Evolutionary conservation across 2,329 filamentous ascomycete genomes (phyloP).

Genomic region (Calonectria hongkongensis): DNA sequence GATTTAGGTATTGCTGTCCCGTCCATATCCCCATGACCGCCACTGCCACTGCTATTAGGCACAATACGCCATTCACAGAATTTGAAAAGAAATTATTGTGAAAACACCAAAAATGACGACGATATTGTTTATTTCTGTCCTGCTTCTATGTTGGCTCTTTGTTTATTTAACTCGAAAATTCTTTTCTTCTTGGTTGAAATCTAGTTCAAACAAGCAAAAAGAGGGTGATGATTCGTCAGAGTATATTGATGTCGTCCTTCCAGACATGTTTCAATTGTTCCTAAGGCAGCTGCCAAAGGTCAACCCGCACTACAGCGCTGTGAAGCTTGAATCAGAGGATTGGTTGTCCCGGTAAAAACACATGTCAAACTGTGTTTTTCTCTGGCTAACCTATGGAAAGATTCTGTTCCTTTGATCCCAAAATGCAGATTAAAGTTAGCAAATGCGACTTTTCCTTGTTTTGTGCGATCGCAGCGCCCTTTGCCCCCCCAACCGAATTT

Average conservation of each 20-base stretch:
- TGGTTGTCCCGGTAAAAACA: background rate
- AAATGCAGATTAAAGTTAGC: background rate
- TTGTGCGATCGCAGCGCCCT: background rate
- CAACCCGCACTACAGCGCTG: background rate
- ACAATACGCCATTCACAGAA: no score
- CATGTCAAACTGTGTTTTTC: background rate
- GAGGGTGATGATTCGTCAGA: background rate
- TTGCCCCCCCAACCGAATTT: background rate
- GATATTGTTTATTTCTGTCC: background rate
- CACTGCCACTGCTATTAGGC: no score
- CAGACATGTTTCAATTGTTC: conserved; percentile 20
- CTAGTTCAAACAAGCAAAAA: background rate
- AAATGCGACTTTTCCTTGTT: conserved; percentile 14
- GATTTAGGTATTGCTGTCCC: no score
- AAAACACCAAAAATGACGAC: background rate
- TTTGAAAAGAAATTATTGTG: no score
- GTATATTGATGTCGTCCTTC: background rate
- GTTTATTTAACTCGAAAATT: background rate
- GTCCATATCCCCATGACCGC: no score
- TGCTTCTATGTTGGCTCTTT: no score
- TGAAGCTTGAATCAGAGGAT: conserved; percentile 14
- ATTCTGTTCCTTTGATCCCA: background rate
- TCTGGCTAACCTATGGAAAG: background rate
- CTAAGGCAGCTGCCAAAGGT: background rate
- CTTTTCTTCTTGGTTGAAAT: background rate